These are phyloP conservation scores for Coffea humblotiana DNA, from an alignment of 305 asterid genomes.

Conservation along the genomic window DNA sequence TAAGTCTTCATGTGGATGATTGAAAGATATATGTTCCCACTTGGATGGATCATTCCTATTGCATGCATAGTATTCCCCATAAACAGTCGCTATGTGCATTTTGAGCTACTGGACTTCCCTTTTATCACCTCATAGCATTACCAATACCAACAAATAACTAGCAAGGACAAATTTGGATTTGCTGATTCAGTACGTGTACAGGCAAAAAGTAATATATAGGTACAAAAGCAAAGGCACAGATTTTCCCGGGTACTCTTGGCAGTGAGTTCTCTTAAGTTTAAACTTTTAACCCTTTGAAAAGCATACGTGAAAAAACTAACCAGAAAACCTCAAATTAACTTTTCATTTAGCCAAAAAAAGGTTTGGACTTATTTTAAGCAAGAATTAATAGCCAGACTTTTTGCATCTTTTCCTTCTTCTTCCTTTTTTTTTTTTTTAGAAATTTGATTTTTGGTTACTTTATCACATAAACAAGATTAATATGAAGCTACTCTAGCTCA, in stretches of 20 bases:
- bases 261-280: not conserved
- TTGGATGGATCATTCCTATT: constrained; percentile 1
- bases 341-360: too few relatives aligned
- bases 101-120: not conserved
- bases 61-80: constrained; percentile 16
- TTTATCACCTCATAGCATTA: not conserved
- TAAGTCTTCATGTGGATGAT: not conserved
- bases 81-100: not conserved
- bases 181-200: not conserved
- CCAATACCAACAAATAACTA: not conserved
- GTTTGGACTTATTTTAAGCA: not conserved
- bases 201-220: not conserved
- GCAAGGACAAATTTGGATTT: not conserved
- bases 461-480: too few relatives aligned
- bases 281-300: not conserved
- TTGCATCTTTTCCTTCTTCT: too few relatives aligned
- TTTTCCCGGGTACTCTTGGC: not conserved
- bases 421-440: not conserved
- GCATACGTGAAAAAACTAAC: not conserved
- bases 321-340: not conserved
- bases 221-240: not conserved
- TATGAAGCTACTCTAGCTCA: not conserved
- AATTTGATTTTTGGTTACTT: too few relatives aligned
- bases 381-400: not conserved
- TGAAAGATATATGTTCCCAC: constrained; percentile 7